Conservation (phyloP, 768 basidiomycete species). For the Phanerochaete carnosa region DNA sequence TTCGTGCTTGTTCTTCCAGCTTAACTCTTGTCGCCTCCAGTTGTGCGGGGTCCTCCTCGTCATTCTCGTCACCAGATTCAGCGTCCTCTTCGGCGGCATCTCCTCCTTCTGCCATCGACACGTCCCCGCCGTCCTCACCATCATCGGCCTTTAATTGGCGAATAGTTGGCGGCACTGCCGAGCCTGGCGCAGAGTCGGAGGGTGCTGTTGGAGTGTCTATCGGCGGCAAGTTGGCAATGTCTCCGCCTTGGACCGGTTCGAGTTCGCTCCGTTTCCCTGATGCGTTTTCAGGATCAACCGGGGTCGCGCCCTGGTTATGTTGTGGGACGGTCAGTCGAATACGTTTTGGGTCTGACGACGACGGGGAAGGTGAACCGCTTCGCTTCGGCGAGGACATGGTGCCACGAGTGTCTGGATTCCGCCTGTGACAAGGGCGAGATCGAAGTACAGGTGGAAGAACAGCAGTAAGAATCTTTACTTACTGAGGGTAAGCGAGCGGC, state of each 20-base stretch:
- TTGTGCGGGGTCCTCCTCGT: conserved; percentile 84
- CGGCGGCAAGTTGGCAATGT: conserved; percentile 69
- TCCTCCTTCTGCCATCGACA: conserved; percentile 77
- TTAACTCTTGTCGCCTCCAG: conserved; percentile 75
- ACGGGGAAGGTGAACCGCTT: conserved; percentile 32
- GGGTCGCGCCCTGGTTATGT: conserved; percentile 58
- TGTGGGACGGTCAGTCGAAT: conserved; percentile 32
- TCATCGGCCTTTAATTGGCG: conserved; percentile 40
- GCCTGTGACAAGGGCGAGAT: conserved; percentile 1
- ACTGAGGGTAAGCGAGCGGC: neutral
- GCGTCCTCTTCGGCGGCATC: conserved; percentile 80
- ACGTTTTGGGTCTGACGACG: conserved; percentile 30
- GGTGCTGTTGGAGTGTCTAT: conserved; percentile 29
- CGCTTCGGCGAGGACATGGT: conserved; percentile 34
- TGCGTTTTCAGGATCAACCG: conserved; percentile 77
- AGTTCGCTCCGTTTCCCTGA: conserved; percentile 86
- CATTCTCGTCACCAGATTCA: conserved; percentile 77
- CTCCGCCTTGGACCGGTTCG: conserved; percentile 76
- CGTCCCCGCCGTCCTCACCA: conserved; percentile 65
- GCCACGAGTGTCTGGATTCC: neutral
- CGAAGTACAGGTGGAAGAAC: neutral
- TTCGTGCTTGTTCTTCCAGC: conserved; percentile 83
- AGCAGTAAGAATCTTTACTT: neutral
- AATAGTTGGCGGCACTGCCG: conserved; percentile 23
- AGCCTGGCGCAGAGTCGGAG: conserved; percentile 31